Evolutionary conservation across 2,329 filamentous ascomycete genomes (phyloP).

Genomic region (Hypoxylon sp.): DNA sequence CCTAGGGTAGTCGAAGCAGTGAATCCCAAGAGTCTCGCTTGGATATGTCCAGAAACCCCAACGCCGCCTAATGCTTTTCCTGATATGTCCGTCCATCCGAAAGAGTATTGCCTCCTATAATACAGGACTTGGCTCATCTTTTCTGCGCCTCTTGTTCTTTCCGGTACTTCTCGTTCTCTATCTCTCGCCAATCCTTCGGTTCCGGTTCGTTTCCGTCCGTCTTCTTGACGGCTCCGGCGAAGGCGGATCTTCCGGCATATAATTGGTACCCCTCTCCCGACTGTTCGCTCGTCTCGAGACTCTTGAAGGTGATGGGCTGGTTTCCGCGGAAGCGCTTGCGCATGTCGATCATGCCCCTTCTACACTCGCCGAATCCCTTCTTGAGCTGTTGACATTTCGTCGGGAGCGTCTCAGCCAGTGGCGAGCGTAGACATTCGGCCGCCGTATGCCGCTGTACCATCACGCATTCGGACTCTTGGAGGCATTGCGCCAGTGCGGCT

Average conservation of each 20-base stretch:
- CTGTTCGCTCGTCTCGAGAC: conserved; percentile 71
- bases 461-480: conserved; percentile 96
- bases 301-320: conserved; percentile 79
- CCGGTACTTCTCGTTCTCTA: conserved; percentile 73
- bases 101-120: conserved; percentile 11
- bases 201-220: conserved; percentile 76
- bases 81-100: conserved; percentile 6
- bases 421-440: conserved; percentile 87
- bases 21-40: conserved; percentile 22
- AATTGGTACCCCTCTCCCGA: conserved; percentile 74
- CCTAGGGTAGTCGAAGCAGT: conserved; percentile 18
- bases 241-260: conserved; percentile 82
- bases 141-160: conserved; percentile 54
- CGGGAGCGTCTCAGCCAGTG: conserved; percentile 84
- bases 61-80: conserved; percentile 51
- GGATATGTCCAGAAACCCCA: conserved; percentile 33
- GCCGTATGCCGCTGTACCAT: conserved; percentile 91
- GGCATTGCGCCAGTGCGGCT: conserved; percentile 91
- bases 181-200: conserved; percentile 72
- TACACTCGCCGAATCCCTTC: conserved; percentile 94
- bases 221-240: conserved; percentile 72
- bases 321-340: conserved; percentile 97
- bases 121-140: conserved; percentile 40
- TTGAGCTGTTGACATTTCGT: conserved; percentile 92
- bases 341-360: conserved; percentile 97